These are phyloP conservation scores for Datisca glomerata DNA, from an alignment of 306 rosid species.

Conservation along the genomic window DNA sequence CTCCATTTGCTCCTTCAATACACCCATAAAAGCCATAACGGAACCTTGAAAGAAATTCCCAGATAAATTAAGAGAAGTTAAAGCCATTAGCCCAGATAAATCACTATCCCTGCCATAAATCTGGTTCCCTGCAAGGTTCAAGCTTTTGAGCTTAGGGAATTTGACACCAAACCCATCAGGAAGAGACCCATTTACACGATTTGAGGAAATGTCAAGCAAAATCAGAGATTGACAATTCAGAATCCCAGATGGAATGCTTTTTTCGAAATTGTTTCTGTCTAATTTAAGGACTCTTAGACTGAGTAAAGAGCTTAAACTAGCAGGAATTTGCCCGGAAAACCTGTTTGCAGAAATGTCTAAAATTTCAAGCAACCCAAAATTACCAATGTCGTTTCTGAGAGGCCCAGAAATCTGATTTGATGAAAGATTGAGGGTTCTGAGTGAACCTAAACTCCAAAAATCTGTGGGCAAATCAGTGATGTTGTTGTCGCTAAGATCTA, in stretches of 20 bases:
- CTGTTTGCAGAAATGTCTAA: conserved; percentile 65
- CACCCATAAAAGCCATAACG: conserved; percentile 42
- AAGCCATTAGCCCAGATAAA: conserved; percentile 47
- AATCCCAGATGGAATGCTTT: conserved; percentile 53
- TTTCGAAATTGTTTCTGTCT: conserved; percentile 41
- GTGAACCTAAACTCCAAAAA: conserved; percentile 78
- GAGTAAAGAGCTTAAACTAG: conserved; percentile 42
- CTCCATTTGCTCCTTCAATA: conserved; percentile 53
- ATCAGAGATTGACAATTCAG: conserved; percentile 51
- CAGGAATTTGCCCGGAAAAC: conserved; percentile 72
- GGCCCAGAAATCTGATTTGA: conserved; percentile 65
- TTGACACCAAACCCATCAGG: conserved; percentile 79
- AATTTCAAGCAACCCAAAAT: conserved; percentile 63
- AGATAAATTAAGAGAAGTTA: conserved; percentile 61
- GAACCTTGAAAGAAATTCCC: conserved; percentile 79
- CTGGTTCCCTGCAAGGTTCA: conserved; percentile 70
- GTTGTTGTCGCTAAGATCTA: conserved; percentile 82
- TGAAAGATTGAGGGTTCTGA: conserved; percentile 65
- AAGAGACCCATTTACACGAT: conserved; percentile 59
- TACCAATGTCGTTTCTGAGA: conserved; percentile 66
- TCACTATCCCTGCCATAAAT: conserved; percentile 43
- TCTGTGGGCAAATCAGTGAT: conserved; percentile 71
- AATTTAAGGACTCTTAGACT: conserved; percentile 51
- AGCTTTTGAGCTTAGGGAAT: conserved; percentile 57
- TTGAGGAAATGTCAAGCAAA: conserved; percentile 62